Base-by-base conservation (phyloP, 177 flowering plant species). In the Vitis hybrid region DNA sequence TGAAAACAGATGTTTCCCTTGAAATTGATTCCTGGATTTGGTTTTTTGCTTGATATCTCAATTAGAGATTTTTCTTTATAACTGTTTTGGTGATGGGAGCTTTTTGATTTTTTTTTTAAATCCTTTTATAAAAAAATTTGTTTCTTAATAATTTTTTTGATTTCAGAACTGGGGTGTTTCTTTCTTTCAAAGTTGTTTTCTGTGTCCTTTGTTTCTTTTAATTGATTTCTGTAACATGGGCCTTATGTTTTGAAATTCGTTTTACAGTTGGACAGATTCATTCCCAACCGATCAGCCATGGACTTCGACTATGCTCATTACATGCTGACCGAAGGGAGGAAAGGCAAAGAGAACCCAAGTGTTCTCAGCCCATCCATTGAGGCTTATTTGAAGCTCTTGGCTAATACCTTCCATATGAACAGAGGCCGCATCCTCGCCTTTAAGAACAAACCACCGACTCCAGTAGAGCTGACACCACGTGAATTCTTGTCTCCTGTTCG, bases 231-330 rank as follows among this genome's bases (percentile, higher is more conserved):
- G 21, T 21, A 21, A 21, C 21, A 21, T 1, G 21, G 1, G 21
- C 21, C 21, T 21, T 21, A 21, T 21, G 21, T 21, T 21, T 21
- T 21, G 21, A 21, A 21, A 21, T 21, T 21, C 21, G 1, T 21
- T 64, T 59, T 63, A 14, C 88, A 90, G 94, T 64, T 84, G 80
- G 90, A 90, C 69, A 84, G 96, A 70, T 89, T 89, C 77, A 88
- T 91, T n/a, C 96, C 96, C 0, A 87, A 87, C 51, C 68, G 93
- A 18, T 85, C 91, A 3, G 90, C 96, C 0, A 91, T 91, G 91
- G 93, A 91, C 69, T 78, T 91, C 49, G 90, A 86, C 70, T 82
- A 79, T 55, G 93, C 93, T 5, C 86, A 76, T 17, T 85, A 85
- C 84, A 83, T 85, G 91, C 74, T 89, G 56, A 83, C 82, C 0